Base-by-base conservation (phyloP, 2,329 filamentous ascomycete species). In the Orbilia brochopaga region DNA sequence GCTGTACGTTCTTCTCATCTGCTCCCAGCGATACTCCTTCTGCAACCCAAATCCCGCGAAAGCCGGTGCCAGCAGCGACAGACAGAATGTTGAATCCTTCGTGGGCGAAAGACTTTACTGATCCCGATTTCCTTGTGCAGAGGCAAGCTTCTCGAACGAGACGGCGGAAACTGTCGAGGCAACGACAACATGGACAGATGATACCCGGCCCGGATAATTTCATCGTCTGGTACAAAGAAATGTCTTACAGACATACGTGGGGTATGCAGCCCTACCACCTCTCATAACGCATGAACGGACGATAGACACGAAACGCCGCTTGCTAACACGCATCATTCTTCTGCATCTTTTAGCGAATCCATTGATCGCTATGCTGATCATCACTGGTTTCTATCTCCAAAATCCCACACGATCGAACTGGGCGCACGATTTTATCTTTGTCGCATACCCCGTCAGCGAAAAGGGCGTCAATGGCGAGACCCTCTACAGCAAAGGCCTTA, bases 371-470 rank as follows among this genome's bases (percentile, higher is more conserved):
- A 80, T 91, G 66, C 73, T 84, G 69, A 76, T 87, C 78, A 83
- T 92, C 78, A 81, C 90, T 69, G 80, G 83, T 55, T 83, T 86
- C 73, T 97, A 93, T 81, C 86, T 87, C 75, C 79, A 90, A 77
- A 89, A 92, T 78, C 93, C 92, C 3, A 86, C 85, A 76, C 83
- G 88, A 73, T 86, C 88, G 66, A 97, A 97, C 79, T 90, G 90
- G 11, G 79, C 96, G 74, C 85, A 90, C 80, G 85, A 84, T 80
- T 92, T 91, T 79, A 87, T 97, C 79, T 96, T 96, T 84, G 87
- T 97, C 72, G 94, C 92, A 56, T 97, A 97, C 82, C 81, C 81
- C 2, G 82, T 76, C 80, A 84, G 76, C 69, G 80, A 82, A 17
- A 90, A 92, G 78, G 66, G 60, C 13, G 40, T 50, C n/a, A 40